Evolutionary conservation across 2,329 filamentous ascomycete species (phyloP), one percentile per base, ranked within the genome.

Genomic region (Akanthomyces muscarius): DNA sequence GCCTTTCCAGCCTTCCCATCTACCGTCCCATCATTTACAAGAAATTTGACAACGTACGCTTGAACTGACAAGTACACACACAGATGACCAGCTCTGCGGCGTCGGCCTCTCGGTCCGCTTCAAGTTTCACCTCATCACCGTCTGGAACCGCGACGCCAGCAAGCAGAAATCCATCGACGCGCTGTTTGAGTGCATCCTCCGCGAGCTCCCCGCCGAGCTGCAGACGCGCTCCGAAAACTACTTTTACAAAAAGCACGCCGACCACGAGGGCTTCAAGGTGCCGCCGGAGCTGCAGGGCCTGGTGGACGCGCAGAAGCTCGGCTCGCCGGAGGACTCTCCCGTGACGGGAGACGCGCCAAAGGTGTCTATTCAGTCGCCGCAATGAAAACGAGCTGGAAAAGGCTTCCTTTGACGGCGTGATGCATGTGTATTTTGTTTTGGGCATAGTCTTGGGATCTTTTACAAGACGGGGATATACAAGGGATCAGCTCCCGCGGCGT

Each of bases 131-230:
- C 86, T 97, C 68, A 89, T 97, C 73, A 90, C 90, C 69, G 86
- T 98, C 71, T 98, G 94, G 94, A 95, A 97, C 78, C 91, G 95
- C 66, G 90, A 96, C 71, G 88, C 88, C 25, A 88, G 86, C 65
- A 92, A 95, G 76, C 83, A 91, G 71, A 86, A 85, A 68, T 95
- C 92, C 6, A 85, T 95, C 68, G 87, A 94, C 72, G 85, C 81
- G 66, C 83, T 97, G 64, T 82, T 93, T 55, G 79, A 85, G 66
- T 89, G 86, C 54, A 87, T 97, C 59, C 79, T 96, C 54, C 84
- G 88, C 58, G 86, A 90, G 67, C 80, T 97, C 36, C 89, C 89
- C 6, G 78, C 83, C 1, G 90, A 95, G 72, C 78, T 96, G 68
- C 81, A 81, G 64, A 91, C 91, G 45, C 89, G 89, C 78, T 71